phyloP scores from a whole-genome alignment of 1,284 basidiomycete genomes.

The Pseudozyma tsukubaensis region DNA sequence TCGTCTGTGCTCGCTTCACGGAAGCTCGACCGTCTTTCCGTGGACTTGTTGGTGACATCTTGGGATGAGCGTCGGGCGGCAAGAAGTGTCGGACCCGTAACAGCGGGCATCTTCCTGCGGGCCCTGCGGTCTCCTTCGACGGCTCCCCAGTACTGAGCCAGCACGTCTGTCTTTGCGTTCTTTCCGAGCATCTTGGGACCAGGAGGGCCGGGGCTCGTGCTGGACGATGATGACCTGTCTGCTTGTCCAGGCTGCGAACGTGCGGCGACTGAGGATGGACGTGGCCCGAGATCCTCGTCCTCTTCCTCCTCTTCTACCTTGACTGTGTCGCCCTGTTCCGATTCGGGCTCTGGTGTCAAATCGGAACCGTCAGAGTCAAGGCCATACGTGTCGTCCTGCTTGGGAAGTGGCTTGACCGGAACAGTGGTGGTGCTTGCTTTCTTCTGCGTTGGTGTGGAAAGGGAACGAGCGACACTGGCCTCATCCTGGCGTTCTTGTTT shows the following conservation, averaged over 20 bases:
- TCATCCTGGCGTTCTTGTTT: conserved; percentile 33
- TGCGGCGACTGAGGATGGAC: conserved; percentile 12
- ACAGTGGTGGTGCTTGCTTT: conserved; percentile 11
- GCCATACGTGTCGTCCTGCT: conserved; percentile 16
- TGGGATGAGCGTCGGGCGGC: conserved; percentile 27
- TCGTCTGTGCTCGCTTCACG: conserved; percentile 33
- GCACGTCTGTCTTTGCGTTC: conserved; percentile 63
- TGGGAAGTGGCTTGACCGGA: conserved; percentile 1
- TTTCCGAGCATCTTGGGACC: conserved; percentile 67
- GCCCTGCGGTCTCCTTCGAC: conserved; percentile 55
- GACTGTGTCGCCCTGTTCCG: conserved; percentile 28
- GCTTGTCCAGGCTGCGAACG: conserved; percentile 22
- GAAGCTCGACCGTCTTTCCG: conserved; percentile 42
- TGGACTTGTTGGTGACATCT: conserved; percentile 23
- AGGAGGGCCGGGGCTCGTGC: conserved; percentile 46
- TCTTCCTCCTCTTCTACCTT: conserved; percentile 29
- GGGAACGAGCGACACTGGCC: conserved; percentile 14
- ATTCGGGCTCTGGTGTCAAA: conserved; percentile 48
- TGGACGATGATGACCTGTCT: conserved; percentile 33
- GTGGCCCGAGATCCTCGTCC: conserved; percentile 36
- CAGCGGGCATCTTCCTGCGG: conserved; percentile 43
- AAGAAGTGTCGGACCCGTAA: conserved; percentile 39
- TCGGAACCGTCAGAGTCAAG: conserved; percentile 49
- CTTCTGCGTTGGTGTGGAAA: conserved; percentile 13
- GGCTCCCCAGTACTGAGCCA: conserved; percentile 67